Base-by-base conservation (phyloP, 1,284 basidiomycete species). In the Cryptococcus wingfieldii region DNA sequence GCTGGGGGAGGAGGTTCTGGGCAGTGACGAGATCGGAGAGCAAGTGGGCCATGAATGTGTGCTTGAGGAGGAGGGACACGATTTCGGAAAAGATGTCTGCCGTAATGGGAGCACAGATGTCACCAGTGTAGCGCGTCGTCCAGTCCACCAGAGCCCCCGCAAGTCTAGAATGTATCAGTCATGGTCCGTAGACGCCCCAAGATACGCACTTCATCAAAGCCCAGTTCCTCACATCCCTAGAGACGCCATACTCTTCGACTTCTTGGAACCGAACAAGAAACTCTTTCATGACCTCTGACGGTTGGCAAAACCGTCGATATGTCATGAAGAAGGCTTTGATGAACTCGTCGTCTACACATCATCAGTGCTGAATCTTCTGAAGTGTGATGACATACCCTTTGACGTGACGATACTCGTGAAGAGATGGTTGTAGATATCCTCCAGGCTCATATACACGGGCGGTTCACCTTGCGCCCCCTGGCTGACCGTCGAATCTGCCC, bases 261-360 rank as follows among this genome's bases (percentile, higher is more conserved):
- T 72, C 67, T 37, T 60, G 51, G 57, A 71, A 69, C 27, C 72
- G 61, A 5, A 67, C 62, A 13, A 67, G 55, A 44, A 77, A 70
- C 56, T 71, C 66, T 5, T 57, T 53, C 62, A 78, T 69, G 14
- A 78, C 41, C 1, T 72, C 69, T 1, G 48, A 48, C 3, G 77
- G 72, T 5, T 59, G 54, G 23, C 66, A 70, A 50, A 77, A 78
- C 0, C 77, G 68, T 1, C 77, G 70, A 54, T 73, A 78, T 0
- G 68, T 71, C 56, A 74, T 56, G 59, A 76, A 71, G 56, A 78
- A 78, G 8, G 70, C 58, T 18, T 61, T 59, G 12, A 74, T 61
- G 47, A 76, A 74, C 10, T 55, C 47, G 8, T 68, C 66, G 49
- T 77, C 75, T 71, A 50, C 46, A 25, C 4, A 12, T 23, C 16